These are phyloP conservation scores for Polychaeton citri DNA, from an alignment of 2,329 filamentous ascomycete species.

Conservation along the genomic window DNA sequence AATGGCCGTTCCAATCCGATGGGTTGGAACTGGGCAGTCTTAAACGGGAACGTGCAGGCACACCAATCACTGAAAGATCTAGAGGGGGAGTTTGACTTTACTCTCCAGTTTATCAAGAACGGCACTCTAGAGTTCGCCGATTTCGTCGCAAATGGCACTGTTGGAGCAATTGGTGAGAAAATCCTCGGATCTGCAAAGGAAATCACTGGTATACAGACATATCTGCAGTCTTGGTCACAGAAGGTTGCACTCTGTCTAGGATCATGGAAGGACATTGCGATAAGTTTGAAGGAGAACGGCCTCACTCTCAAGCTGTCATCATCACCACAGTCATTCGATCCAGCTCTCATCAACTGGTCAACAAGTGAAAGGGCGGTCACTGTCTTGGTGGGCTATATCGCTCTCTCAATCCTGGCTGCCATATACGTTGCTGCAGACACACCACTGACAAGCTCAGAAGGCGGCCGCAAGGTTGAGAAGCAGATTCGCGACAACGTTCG, in stretches of 20 bases:
- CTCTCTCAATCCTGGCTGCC: conserved; percentile 60
- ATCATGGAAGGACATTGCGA: not conserved
- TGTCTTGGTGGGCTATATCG: conserved; percentile 66
- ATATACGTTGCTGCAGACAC: conserved; percentile 65
- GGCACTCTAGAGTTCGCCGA: conserved; percentile 14
- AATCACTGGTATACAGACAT: not conserved
- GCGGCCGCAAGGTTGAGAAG: conserved; percentile 51
- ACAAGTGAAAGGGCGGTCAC: conserved; percentile 51
- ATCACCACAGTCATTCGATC: conserved; percentile 18
- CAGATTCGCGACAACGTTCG: conserved; percentile 69
- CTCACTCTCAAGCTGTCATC: not conserved
- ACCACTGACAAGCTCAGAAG: conserved; percentile 49
- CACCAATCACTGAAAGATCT: conserved; percentile 16
- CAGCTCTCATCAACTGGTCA: conserved; percentile 29
- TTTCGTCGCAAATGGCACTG: conserved; percentile 13
- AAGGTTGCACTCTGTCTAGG: not conserved
- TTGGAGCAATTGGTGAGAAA: not conserved
- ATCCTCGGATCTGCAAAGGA: not conserved
- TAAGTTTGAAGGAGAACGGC: not conserved
- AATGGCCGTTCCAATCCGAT: not conserved
- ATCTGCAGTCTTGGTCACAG: not conserved
- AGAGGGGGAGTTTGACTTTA: conserved; percentile 10
- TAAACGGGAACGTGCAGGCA: conserved; percentile 13
- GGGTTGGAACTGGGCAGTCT: conserved; percentile 15
- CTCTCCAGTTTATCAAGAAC: conserved; percentile 11